Base-by-base conservation (phyloP, 345 rosid genomes). In the Eutrema heterophyllum region DNA sequence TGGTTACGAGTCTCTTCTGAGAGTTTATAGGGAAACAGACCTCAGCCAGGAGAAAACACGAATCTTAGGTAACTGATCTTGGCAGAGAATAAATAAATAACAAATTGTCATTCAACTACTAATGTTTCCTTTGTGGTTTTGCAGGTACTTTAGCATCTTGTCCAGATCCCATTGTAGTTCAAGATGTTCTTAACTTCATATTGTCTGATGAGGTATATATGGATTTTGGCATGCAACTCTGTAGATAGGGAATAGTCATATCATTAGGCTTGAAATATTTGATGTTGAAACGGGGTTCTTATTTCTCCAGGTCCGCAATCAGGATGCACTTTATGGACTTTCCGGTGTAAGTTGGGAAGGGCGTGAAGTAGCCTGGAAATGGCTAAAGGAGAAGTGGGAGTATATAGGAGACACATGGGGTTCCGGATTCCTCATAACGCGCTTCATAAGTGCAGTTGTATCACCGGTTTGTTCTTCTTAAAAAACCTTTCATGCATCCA, bases 1-100 rank as follows among this genome's bases (percentile, higher is more conserved):
- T 3, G 96, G 84, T 43, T 90, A 68, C 71, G 97, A 89, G 68
- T 95, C 93, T 44, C 92, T 92, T 45, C 80, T 92, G 70, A 87
- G 77, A 68, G 83, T 95, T 66, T 95, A 95, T 60, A 86, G 96
- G 65, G 99, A 95, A 78, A 88, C 96, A n/a, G 96, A 95, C 78
- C 83, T 90, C 45, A 90, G 99, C 87, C 91, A 92, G 77, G 97
- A 90, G 87, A 95, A 92, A 84, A 88, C 89, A n/a, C 87, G 99
- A 75, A 84, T 95, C 74, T 78, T 95, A 64, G 81, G 99, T 94
- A 86, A 67, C 44, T 38, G 16, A 9, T 41, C 54, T 32, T 13
- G 35, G 24, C 57, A 4, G 4, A 14, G 66, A 46, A 33, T 21
- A 65, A 30, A 71, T 45, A 30, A 64, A 30, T 36, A 15, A 46